Conservation (phyloP, 768 basidiomycete species). For the Psilocybe cyanescens region DNA sequence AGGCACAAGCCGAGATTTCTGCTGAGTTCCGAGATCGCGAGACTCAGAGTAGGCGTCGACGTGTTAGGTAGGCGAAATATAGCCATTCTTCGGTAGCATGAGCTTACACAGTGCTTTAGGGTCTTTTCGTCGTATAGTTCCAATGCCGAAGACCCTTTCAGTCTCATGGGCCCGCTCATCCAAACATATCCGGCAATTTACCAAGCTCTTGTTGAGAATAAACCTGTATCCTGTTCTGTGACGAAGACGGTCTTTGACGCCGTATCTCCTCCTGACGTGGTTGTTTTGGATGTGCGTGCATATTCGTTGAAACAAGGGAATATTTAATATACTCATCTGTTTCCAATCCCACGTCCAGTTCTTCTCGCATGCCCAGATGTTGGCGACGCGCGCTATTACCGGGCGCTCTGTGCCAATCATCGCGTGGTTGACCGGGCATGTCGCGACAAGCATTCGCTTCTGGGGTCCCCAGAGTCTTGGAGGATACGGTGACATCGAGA, state of each 20-base stretch:
- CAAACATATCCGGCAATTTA: not conserved
- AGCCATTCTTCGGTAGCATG: no score
- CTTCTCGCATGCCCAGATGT: not conserved
- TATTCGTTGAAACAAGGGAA: not conserved
- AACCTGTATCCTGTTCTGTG: slow-evolving; percentile 15
- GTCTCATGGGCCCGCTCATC: not conserved
- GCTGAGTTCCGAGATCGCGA: not conserved
- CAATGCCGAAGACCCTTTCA: not conserved
- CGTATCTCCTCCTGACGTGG: slow-evolving; percentile 7
- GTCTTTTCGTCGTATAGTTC: not conserved
- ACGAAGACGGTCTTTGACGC: slow-evolving; percentile 9
- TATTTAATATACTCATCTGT: not conserved
- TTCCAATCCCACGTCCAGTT: not conserved
- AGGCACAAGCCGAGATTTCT: slow-evolving; percentile 7
- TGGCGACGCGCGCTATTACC: not conserved
- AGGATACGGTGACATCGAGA: not conserved
- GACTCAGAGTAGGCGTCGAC: not conserved
- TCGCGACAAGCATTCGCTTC: not conserved
- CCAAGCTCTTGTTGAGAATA: slow-evolving; percentile 5
- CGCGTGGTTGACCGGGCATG: not conserved
- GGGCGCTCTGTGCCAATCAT: not conserved
- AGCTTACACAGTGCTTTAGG: not conserved
- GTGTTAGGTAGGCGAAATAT: not conserved
- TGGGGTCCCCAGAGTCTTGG: not conserved
- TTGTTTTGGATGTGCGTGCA: slow-evolving; percentile 14